A percentile compares a stretch with the other conserved stretches of the same genome.
phyloP scores from a whole-genome alignment of 163 green algal species.

The Picocystis sp. region DNA sequence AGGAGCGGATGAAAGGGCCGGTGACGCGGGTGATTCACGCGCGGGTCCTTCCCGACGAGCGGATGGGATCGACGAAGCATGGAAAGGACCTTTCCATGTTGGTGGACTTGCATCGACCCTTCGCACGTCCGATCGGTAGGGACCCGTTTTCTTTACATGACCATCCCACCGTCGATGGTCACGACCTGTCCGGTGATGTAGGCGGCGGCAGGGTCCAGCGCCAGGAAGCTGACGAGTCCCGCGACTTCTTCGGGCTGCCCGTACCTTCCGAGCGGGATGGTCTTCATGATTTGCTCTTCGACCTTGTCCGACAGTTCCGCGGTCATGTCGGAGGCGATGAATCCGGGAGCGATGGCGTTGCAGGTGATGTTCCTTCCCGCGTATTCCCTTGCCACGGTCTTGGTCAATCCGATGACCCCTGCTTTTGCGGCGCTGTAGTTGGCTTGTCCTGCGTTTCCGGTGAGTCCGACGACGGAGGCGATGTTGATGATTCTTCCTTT shows the following conservation, averaged over 20 bases:
- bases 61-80: too few relatives aligned
- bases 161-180: conserved; percentile 86
- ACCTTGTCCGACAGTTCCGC: conserved; percentile 77
- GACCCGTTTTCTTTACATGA: conserved; percentile 42
- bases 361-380: conserved; percentile 59
- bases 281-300: conserved; percentile 77
- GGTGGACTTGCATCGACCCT: too few relatives aligned
- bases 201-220: conserved; percentile 71
- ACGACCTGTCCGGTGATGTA: conserved; percentile 95
- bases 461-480: conserved; percentile 81
- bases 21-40: too few relatives aligned
- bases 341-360: conserved; percentile 91
- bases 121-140: too few relatives aligned
- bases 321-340: conserved; percentile 96
- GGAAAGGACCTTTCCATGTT: too few relatives aligned
- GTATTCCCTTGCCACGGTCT: conserved; percentile 82
- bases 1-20: too few relatives aligned
- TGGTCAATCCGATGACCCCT: conserved; percentile 89
- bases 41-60: too few relatives aligned
- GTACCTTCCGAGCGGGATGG: conserved; percentile 43
- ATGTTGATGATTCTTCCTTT: conserved; percentile 96
- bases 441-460: conserved; percentile 85
- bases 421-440: conserved; percentile 96
- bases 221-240: conserved; percentile 86
- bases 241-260: conserved; percentile 91